Percentiles rank a stretch among this genome's conserved stretches.
Conservation (phyloP, 306 rosid genomes). For the Luffa acutangula region DNA sequence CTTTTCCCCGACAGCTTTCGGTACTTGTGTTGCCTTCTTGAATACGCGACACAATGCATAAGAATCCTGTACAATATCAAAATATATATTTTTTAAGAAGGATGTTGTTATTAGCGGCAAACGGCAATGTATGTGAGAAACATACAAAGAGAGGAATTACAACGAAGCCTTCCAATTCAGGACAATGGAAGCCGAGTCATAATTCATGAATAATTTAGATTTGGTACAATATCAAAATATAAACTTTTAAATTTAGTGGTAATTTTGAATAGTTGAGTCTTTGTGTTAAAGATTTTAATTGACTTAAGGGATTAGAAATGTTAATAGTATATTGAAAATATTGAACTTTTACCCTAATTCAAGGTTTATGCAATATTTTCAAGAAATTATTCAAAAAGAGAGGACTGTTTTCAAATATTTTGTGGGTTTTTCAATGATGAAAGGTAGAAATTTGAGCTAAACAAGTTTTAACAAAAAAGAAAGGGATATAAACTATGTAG, state of each 20-base stretch:
- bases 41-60: slow-evolving; percentile 85
- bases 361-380: neutral
- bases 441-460: neutral
- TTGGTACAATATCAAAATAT: neutral
- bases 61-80: slow-evolving; percentile 47
- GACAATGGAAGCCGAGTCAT: too few relatives aligned
- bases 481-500: neutral
- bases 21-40: slow-evolving; percentile 54
- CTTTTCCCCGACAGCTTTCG: neutral
- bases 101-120: too few relatives aligned
- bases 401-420: neutral
- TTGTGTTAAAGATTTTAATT: neutral
- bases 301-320: neutral
- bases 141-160: too few relatives aligned
- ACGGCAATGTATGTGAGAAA: too few relatives aligned
- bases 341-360: neutral
- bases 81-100: too few relatives aligned
- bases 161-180: too few relatives aligned
- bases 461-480: slow-evolving; percentile 6
- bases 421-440: neutral
- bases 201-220: too few relatives aligned
- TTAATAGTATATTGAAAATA: too few relatives aligned
- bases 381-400: neutral
- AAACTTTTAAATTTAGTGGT: neutral
- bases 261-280: neutral